Evolutionary conservation across 306 rosid species (phyloP).

Genomic region (Sesbania bispinosa): DNA sequence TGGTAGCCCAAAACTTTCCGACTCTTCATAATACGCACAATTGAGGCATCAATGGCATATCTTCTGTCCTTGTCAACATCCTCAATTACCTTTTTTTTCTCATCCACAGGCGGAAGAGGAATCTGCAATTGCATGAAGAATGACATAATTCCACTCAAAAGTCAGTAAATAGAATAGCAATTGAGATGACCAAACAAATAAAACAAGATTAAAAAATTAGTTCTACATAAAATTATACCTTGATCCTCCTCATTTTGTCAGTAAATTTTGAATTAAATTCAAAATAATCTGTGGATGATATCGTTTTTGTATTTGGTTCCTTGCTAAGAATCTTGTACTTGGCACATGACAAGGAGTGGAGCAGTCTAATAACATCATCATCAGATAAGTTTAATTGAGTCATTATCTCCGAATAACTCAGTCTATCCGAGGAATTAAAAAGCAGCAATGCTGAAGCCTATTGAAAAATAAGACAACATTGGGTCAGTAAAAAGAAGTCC

Average conservation of each 20-base stretch:
- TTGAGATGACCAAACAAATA: not conserved
- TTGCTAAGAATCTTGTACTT: slow-evolving; percentile 88
- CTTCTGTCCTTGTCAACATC: slow-evolving; percentile 95
- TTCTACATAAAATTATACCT: slow-evolving; percentile 40
- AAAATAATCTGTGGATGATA: slow-evolving; percentile 54
- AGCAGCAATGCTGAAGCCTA: slow-evolving; percentile 90
- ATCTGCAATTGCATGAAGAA: slow-evolving; percentile 55
- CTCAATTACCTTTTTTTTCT: slow-evolving; percentile 86
- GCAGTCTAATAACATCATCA: slow-evolving; percentile 83
- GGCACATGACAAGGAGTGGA: slow-evolving; percentile 91
- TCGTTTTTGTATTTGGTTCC: slow-evolving; percentile 75
- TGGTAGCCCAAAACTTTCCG: slow-evolving; percentile 83
- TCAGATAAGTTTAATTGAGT: slow-evolving; percentile 73
- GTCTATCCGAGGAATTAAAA: slow-evolving; percentile 73
- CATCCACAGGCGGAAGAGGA: slow-evolving; percentile 97
- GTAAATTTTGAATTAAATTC: slow-evolving; percentile 89
- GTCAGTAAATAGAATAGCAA: not conserved
- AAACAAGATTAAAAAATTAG: not conserved
- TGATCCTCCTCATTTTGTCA: slow-evolving; percentile 91
- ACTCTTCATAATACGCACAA: slow-evolving; percentile 95
- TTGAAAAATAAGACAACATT: slow-evolving; percentile 9
- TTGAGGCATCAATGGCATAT: slow-evolving; percentile 92
- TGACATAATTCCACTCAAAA: slow-evolving; percentile 2
- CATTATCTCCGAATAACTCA: slow-evolving; percentile 86
- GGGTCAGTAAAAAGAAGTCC: slow-evolving; percentile 19